Evolutionary conservation across 306 rosid genomes (phyloP), one percentile per base, ranked within the genome.

Genomic region (Quercus bicolor): DNA sequence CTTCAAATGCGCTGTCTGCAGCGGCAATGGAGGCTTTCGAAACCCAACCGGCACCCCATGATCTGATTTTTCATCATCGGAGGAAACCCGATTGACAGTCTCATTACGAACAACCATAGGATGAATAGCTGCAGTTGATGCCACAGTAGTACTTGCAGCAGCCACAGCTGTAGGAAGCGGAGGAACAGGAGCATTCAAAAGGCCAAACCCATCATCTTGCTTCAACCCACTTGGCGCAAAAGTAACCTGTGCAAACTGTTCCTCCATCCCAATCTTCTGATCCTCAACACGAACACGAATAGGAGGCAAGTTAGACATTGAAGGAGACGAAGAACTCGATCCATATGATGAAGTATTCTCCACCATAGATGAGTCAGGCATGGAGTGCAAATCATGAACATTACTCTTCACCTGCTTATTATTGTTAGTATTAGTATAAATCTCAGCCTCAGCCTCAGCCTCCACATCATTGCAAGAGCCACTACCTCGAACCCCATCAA

Each of bases 1-100:
- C 78, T 78, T 90, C 51, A 83, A 82, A 77, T 91, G 97, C 70
- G 83, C 77, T 48, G 89, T 89, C 78, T 90, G 99, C 89, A 91
- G 76, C 0, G 99, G 98, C 77, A 93, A 82, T 19, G 98, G 99
- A 4, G 99, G 97, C 78, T 90, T 96, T 66, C 92, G 70, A 23
- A 79, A 80, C 64, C 85, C 96, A 0, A 78, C 83, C 4, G 88
- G 73, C 21, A 70, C 88, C 21, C 86, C 91, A 31, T 86, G 92
- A 31, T 89, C 98, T 23, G 88, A 55, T 80, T 85, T 87, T 56
- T 93, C 94, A 48, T 96, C 97, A 19, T 96, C 99, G 15, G 91
- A 85, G 56, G 83, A 79, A 31, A 77, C 83, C 77, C 94, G 86
- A 72, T 80, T 90, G 78, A 51, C 21, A 53, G 76, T 81, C 31